phyloP scores from a whole-genome alignment of 257 asterid species.

The Cinchona pubescens region DNA sequence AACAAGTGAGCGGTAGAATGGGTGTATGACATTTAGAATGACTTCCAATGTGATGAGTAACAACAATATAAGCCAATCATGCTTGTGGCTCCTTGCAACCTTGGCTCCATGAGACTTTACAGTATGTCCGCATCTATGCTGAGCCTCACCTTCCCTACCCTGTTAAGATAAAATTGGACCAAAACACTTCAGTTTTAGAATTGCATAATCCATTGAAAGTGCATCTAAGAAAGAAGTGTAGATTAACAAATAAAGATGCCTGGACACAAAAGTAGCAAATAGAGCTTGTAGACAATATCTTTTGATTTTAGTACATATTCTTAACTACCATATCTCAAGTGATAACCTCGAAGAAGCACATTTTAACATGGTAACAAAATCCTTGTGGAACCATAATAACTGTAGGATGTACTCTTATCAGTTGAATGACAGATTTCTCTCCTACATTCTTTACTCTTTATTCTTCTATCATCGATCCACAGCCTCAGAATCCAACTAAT shows the following conservation, averaged over 20 bases:
- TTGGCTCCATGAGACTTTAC: conserved; percentile 68
- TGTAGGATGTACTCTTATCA: background rate
- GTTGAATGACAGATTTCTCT: background rate
- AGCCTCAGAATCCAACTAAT: background rate
- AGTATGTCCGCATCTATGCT: conserved; percentile 51
- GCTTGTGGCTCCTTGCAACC: conserved; percentile 58
- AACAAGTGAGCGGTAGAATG: conserved; percentile 70
- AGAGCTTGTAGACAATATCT: background rate
- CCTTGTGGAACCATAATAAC: too few species aligned
- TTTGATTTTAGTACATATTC: background rate
- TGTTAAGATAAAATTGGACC: conserved; percentile 23
- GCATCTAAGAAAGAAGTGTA: background rate
- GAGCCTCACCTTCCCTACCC: conserved; percentile 32
- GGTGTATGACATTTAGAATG: conserved; percentile 46
- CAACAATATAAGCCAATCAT: conserved; percentile 74
- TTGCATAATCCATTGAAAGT: background rate
- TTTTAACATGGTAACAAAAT: too few species aligned
- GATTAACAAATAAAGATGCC: background rate
- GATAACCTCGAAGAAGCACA: background rate
- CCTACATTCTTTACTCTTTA: background rate
- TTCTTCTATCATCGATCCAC: background rate
- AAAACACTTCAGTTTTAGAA: background rate
- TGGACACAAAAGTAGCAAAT: background rate
- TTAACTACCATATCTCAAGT: background rate
- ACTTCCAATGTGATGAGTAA: conserved; percentile 54